Evolutionary conservation across 1,284 basidiomycete species (phyloP).

Genomic region (Austroboletus niveus): DNA sequence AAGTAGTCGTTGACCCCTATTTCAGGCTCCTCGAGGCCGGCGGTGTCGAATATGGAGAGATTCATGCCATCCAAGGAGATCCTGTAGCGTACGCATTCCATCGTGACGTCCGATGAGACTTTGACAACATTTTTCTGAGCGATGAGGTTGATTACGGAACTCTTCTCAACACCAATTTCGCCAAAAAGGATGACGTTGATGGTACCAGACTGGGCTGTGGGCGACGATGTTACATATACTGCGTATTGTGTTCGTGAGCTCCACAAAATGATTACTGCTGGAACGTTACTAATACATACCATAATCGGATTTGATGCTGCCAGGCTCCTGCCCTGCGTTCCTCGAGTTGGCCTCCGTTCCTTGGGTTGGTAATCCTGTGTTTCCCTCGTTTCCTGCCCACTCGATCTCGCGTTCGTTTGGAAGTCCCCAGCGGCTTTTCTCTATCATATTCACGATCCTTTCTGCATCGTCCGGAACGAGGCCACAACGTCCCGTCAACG

Average conservation of each 20-base stretch:
- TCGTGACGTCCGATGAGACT: slow-evolving; percentile 33
- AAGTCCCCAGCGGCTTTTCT: slow-evolving; percentile 9
- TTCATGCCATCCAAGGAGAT: slow-evolving; percentile 21
- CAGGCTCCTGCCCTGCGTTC: no score
- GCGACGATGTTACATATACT: no score
- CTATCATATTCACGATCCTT: slow-evolving; percentile 26
- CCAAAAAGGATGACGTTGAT: slow-evolving; percentile 33
- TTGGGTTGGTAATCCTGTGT: not conserved
- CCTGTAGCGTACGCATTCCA: slow-evolving; percentile 23
- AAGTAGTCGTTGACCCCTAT: slow-evolving; percentile 27
- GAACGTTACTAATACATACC: no score
- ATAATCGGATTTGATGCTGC: no score
- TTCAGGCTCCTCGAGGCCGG: slow-evolving; percentile 41
- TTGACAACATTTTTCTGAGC: slow-evolving; percentile 24
- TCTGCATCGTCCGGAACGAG: slow-evolving; percentile 28
- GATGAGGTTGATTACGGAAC: slow-evolving; percentile 35
- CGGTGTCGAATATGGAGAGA: slow-evolving; percentile 38
- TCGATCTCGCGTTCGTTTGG: not conserved
- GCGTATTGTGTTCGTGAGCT: no score
- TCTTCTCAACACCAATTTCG: slow-evolving; percentile 35
- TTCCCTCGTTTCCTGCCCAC: not conserved
- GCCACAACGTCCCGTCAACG: slow-evolving; percentile 27
- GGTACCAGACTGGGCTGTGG: not conserved
- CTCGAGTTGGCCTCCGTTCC: no score
- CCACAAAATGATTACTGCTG: no score